phyloP scores from a whole-genome alignment of 306 rosid species.

The Cyclanthera cordifolia region DNA sequence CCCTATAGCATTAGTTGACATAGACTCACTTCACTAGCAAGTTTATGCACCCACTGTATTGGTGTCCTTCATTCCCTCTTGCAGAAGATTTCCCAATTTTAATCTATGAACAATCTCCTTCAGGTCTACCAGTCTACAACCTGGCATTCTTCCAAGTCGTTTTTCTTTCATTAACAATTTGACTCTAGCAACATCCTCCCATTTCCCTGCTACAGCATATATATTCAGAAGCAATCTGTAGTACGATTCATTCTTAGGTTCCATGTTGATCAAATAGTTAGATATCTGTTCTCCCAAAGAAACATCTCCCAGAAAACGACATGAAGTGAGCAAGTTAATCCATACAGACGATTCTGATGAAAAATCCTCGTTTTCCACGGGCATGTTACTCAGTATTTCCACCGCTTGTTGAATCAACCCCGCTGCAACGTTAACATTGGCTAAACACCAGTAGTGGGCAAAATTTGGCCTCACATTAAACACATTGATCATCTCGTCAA shows the following conservation, averaged over 20 bases:
- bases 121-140: slow-evolving; percentile 57
- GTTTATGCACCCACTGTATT: neutral
- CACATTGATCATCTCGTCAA: slow-evolving; percentile 36
- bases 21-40: slow-evolving; percentile 9
- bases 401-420: slow-evolving; percentile 43
- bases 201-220: slow-evolving; percentile 49
- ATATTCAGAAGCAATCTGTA: slow-evolving; percentile 49
- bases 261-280: slow-evolving; percentile 36
- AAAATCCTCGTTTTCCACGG: slow-evolving; percentile 23
- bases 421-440: slow-evolving; percentile 39
- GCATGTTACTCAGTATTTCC: slow-evolving; percentile 32
- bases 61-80: slow-evolving; percentile 25
- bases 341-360: slow-evolving; percentile 33
- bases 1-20: neutral
- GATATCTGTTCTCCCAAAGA: slow-evolving; percentile 48
- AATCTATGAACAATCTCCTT: slow-evolving; percentile 49
- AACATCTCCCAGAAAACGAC: slow-evolving; percentile 45
- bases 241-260: slow-evolving; percentile 41
- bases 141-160: slow-evolving; percentile 31
- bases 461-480: slow-evolving; percentile 45
- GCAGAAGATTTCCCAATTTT: slow-evolving; percentile 26
- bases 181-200: slow-evolving; percentile 57
- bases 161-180: slow-evolving; percentile 40
- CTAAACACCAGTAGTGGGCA: slow-evolving; percentile 73
- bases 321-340: slow-evolving; percentile 42